Percentiles rank a stretch among this genome's conserved stretches.
These are phyloP conservation scores for Teratosphaeria epicoccoides DNA, from an alignment of 2,329 filamentous ascomycete species.

Conservation along the genomic window DNA sequence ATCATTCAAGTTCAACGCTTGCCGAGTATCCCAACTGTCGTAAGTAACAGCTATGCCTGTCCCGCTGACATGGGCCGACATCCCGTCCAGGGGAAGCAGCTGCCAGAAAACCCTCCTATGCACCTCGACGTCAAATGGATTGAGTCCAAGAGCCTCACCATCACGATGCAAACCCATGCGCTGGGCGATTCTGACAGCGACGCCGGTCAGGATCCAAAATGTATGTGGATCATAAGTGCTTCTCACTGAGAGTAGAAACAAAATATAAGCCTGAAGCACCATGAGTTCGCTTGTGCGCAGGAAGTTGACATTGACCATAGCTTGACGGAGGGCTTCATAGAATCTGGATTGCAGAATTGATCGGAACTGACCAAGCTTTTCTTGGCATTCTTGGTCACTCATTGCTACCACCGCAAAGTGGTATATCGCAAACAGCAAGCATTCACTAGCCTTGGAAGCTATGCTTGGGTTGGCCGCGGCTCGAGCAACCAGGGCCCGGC, in stretches of 20 bases:
- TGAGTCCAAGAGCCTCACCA: slow-evolving; percentile 39
- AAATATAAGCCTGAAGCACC: slow-evolving; percentile 55
- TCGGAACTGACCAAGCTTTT: slow-evolving; percentile 41
- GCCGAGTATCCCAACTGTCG: slow-evolving; percentile 23
- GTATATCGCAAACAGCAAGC: slow-evolving; percentile 51
- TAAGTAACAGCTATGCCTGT: slow-evolving; percentile 19
- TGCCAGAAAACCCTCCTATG: slow-evolving; percentile 53
- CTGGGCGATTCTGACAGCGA: slow-evolving; percentile 50
- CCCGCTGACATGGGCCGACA: slow-evolving; percentile 22
- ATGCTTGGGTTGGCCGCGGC: slow-evolving; percentile 36
- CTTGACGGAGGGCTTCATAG: slow-evolving; percentile 47
- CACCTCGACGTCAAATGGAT: slow-evolving; percentile 48
- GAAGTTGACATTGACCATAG: slow-evolving; percentile 56
- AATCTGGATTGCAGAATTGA: slow-evolving; percentile 33
- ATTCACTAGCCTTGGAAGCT: slow-evolving; percentile 48
- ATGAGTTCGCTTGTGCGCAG: slow-evolving; percentile 55
- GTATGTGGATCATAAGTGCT: slow-evolving; percentile 40
- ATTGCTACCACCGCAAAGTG: slow-evolving; percentile 46
- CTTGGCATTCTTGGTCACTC: slow-evolving; percentile 35
- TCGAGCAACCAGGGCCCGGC: slow-evolving; percentile 43
- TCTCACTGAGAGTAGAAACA: slow-evolving; percentile 44
- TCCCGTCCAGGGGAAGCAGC: slow-evolving; percentile 48
- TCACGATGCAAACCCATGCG: slow-evolving; percentile 53
- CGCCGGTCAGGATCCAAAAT: slow-evolving; percentile 54
- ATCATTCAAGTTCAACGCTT: slow-evolving; percentile 28